Evolutionary conservation across 2,329 filamentous ascomycete species (phyloP).

Genomic region (Aspergillus melleus): DNA sequence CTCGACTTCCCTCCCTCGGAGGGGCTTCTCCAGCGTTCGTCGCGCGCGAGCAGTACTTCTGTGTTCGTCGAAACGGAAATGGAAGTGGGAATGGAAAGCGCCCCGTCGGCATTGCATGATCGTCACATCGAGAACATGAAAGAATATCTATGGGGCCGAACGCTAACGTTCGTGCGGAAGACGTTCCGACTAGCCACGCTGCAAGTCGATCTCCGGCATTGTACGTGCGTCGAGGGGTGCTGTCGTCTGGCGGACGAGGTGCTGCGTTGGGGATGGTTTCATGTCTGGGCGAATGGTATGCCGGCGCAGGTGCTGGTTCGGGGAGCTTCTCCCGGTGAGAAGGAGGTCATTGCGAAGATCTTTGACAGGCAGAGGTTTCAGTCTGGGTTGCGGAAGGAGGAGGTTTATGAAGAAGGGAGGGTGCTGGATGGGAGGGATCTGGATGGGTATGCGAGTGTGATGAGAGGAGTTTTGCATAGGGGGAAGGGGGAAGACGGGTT

Average conservation of each 20-base stretch:
- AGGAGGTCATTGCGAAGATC: background rate
- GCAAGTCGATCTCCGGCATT: conserved; percentile 18
- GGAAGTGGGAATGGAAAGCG: background rate
- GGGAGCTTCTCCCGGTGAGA: background rate
- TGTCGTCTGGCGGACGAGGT: conserved; percentile 20
- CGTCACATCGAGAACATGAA: conserved; percentile 17
- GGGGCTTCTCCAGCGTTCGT: background rate
- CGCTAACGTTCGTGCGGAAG: conserved; percentile 23
- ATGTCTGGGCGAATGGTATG: conserved; percentile 18
- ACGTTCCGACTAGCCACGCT: conserved; percentile 17
- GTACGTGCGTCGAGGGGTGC: conserved; percentile 18
- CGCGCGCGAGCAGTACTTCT: too few species aligned
- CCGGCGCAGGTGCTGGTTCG: conserved; percentile 17
- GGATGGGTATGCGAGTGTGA: conserved; percentile 8
- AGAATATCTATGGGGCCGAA: conserved; percentile 24
- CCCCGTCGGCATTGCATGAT: conserved; percentile 3
- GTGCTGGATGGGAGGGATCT: background rate
- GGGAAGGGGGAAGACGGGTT: background rate
- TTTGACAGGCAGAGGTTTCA: background rate
- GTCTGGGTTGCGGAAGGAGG: background rate
- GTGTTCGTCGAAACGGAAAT: too few species aligned
- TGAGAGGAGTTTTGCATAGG: background rate
- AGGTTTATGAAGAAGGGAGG: background rate
- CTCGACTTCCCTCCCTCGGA: background rate
- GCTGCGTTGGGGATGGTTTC: conserved; percentile 19